A percentile compares a stretch with the other conserved stretches of the same genome.
Conservation (phyloP, 2,329 filamentous ascomycete species). For the Lojkania enalia region DNA sequence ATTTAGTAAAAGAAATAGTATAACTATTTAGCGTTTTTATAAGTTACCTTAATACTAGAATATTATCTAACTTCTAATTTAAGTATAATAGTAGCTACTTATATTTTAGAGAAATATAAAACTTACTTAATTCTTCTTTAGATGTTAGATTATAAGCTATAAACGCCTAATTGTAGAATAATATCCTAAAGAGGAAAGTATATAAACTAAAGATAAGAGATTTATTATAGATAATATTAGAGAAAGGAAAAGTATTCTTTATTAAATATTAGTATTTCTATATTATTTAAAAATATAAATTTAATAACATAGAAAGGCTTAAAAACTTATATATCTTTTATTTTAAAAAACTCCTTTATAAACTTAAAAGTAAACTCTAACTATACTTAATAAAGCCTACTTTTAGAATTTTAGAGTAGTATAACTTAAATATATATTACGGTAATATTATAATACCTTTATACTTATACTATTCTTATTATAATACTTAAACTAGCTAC, state of each 20-base stretch:
- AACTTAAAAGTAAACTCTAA: constrained; percentile 24
- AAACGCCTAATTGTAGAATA: constrained; percentile 36
- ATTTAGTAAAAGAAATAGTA: constrained; percentile 25
- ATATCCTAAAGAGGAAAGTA: constrained; percentile 28
- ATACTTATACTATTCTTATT: no score
- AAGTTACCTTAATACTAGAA: constrained; percentile 34
- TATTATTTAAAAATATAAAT: no score
- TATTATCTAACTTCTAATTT: constrained; percentile 35
- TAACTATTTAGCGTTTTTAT: constrained; percentile 20
- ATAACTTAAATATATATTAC: constrained; percentile 20
- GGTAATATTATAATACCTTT: no score
- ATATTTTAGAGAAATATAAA: constrained; percentile 33
- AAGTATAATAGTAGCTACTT: constrained; percentile 37
- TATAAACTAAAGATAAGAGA: constrained; percentile 34
- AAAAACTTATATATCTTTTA: constrained; percentile 21
- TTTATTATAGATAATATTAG: constrained; percentile 34
- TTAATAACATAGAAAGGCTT: background rate
- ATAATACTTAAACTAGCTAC: constrained; percentile 18
- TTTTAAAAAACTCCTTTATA: constrained; percentile 18
- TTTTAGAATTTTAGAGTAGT: constrained; percentile 18
- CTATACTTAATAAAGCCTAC: constrained; percentile 15
- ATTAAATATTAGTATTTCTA: constrained; percentile 3
- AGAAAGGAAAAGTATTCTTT: constrained; percentile 31
- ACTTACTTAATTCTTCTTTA: constrained; percentile 37
- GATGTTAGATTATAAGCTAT: constrained; percentile 33